Percentiles rank a stretch among this genome's conserved stretches.
Conservation (phyloP, 2,329 filamentous ascomycete species). For the Tetracladium maxilliforme region DNA sequence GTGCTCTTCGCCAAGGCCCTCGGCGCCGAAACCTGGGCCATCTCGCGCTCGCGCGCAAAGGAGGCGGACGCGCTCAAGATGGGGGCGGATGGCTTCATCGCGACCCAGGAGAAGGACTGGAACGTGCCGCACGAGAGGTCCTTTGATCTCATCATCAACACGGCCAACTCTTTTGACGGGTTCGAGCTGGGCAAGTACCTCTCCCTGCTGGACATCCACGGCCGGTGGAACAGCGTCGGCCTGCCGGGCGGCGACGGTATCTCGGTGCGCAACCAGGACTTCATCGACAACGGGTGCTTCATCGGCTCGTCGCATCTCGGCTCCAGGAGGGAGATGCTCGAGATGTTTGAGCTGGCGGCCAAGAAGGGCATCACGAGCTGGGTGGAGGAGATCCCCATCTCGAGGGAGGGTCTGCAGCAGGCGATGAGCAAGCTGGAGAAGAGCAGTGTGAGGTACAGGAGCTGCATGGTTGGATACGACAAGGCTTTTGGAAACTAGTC, state of each 20-base stretch:
- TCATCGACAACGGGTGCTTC: conserved; percentile 60
- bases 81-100: conserved; percentile 39
- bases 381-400: conserved; percentile 63
- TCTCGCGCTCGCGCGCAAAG: conserved; percentile 44
- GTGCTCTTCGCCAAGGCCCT: conserved; percentile 56
- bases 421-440: conserved; percentile 52
- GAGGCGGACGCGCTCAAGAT: conserved; percentile 40
- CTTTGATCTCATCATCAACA: conserved; percentile 37
- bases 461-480: conserved; percentile 52
- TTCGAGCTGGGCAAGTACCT: conserved; percentile 63
- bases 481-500: conserved; percentile 40
- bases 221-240: conserved; percentile 66
- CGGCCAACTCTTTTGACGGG: conserved; percentile 32
- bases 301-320: conserved; percentile 61
- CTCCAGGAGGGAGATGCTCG: conserved; percentile 52
- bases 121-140: conserved; percentile 20
- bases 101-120: conserved; percentile 39
- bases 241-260: conserved; percentile 65
- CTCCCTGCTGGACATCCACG: conserved; percentile 67
- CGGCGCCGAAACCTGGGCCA: conserved; percentile 50
- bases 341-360: conserved; percentile 57
- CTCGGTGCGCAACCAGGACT: conserved; percentile 56
- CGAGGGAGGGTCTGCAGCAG: no score
- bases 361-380: conserved; percentile 56
- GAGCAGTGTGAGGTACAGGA: conserved; percentile 55